A percentile compares a stretch with the other conserved stretches of the same genome.
Conservation (phyloP, 139 green algal species). For the Tetraselmis striata region DNA sequence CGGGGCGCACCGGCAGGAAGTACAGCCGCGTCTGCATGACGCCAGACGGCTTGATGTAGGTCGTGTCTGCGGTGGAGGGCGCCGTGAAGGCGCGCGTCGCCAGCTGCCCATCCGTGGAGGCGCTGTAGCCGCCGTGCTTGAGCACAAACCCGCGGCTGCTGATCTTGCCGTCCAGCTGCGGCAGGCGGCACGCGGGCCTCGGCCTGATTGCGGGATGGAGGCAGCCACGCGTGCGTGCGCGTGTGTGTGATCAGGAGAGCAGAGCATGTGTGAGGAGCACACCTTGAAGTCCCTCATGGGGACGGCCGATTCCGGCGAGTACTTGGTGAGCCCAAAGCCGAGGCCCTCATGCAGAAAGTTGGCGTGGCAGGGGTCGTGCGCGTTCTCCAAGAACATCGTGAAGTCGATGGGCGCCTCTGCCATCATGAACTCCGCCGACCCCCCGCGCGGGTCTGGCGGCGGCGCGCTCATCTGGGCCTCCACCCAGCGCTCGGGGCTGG, state of each 20-base stretch:
- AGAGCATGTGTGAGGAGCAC: neutral
- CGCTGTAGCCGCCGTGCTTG: neutral
- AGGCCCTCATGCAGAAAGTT: slow-evolving; percentile 3
- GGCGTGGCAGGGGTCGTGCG: neutral
- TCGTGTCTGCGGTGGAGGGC: neutral
- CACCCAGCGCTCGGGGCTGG: neutral
- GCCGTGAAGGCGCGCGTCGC: neutral
- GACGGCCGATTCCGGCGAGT: neutral
- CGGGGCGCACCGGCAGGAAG: neutral
- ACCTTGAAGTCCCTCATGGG: slow-evolving; percentile 2
- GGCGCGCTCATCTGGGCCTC: neutral
- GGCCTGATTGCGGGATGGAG: neutral
- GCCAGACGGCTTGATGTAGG: neutral
- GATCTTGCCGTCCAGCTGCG: neutral
- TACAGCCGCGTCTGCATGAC: neutral
- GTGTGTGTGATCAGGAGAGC: neutral
- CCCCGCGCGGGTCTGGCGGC: neutral
- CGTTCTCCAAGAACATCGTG: neutral
- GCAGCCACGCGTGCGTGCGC: neutral
- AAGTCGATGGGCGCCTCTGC: neutral
- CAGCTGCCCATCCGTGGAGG: neutral
- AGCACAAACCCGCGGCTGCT: neutral
- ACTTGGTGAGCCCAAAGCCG: neutral
- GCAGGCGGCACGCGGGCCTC: no score
- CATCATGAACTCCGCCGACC: neutral